Base-by-base conservation (phyloP, 768 basidiomycete genomes). In the Collybia sordida region DNA sequence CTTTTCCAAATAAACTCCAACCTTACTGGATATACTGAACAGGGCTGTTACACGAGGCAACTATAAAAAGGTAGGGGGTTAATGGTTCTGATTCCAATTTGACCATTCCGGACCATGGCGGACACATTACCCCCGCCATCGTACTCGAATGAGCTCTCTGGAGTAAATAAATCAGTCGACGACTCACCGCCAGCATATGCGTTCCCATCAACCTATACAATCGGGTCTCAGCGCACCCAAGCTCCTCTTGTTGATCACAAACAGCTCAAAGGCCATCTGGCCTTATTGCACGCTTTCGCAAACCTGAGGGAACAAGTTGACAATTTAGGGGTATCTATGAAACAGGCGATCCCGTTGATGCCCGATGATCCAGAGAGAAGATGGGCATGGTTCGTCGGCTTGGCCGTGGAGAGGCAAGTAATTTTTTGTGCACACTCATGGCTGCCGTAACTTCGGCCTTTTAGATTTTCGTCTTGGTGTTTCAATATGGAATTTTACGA, bases 161-260 rank as follows among this genome's bases (percentile, higher is more conserved):
- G 14, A 31, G 31, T 7, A 31, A 12, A 14, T 6, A 31, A 11
- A 31, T 11, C 11, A 31, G 14, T 12, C 11, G 31, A 31, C 11
- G 31, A 31, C n/a, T 11, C 44, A 15, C 55, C 55, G 1, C 47
- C 43, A 11, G 19, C 27, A 23, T 52, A 52, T 24, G 22, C 50
- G 6, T 56, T 50, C 40, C 51, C 51, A 11, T 8, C 23, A 1
- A 42, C 17, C 9, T 56, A 42, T 23, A 23, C 14, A 4, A 47
- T 55, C 6, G 54, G 54, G 6, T 18, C 8, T 0, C 23, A 34
- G 31, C 27, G 21, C 9, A 50, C 45, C 4, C 8, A 8, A 6
- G 18, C 21, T 19, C 41, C 41, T 6, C 25, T 42, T 19, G 41
- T 42, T 22, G 21, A 42, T 22, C 4, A 22, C n/a, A 22, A 18